Base-by-base conservation (phyloP, 208 protist species). In the Crithidia thermophila region DNA sequence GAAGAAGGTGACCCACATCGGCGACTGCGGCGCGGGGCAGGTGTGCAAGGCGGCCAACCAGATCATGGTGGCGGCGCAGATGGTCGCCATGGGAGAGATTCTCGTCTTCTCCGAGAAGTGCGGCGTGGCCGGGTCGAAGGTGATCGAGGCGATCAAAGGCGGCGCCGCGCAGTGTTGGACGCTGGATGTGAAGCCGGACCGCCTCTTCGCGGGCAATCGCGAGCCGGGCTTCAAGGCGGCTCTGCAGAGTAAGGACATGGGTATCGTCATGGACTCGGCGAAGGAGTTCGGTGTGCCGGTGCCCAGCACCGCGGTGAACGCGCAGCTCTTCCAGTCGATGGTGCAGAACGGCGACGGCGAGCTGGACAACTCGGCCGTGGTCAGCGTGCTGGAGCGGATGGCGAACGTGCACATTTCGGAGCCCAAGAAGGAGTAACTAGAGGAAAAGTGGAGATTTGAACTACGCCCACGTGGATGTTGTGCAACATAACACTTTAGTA, bases 11-110 rank as follows among this genome's bases (percentile, higher is more conserved):
- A 95, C 88, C 21, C 88, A 93, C 74, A 82, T 97, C 75, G 95
- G 95, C 18, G 82, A 66, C 47, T 68, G 79, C 27, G 97, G 97
- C 0, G 82, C 84, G 3, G 97, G 97, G 16, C 97, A 99, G 87
- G 92, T 98, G 65, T 98, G 94, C 72, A 99, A 99, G 77, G 94
- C 94, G 52, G 90, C 90, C 14, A 99, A 99, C 66, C 97, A 99
- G 79, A 98, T 98, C 43, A 94, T 98, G 81, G 94, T 98, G 33
- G 91, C 91, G 9, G 88, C 86, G 27, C 94, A 88, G 72, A 98
- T 98, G 93, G 89, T 97, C 21, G 97, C 95, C 6, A 87, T 99
- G 77, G 84, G 82, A 4, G 96, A 99, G 70, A 97, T 96, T 28
- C 81, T 98, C 10, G 80, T 98, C 46, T 98, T 98, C 40, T 77